These are phyloP conservation scores for Shiraia bambusicola DNA, from an alignment of 2,329 filamentous ascomycete species.

Conservation along the genomic window DNA sequence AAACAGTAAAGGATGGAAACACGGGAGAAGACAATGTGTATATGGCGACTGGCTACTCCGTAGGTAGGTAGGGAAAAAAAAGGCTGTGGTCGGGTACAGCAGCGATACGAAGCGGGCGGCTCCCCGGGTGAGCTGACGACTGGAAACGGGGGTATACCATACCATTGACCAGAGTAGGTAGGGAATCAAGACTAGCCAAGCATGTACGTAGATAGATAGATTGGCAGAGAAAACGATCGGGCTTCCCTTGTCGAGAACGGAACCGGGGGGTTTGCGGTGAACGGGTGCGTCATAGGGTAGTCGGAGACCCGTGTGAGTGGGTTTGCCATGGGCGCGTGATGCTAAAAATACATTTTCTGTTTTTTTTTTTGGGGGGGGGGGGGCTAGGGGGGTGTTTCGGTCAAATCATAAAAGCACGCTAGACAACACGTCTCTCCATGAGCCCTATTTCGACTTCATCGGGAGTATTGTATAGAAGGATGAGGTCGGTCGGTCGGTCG, in stretches of 20 bases:
- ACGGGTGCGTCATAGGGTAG: conserved; percentile 14
- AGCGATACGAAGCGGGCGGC: conserved; percentile 28
- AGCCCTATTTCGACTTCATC: conserved; percentile 23
- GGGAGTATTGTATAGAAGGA: conserved; percentile 3
- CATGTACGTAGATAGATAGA: conserved; percentile 4
- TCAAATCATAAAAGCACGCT: conserved; percentile 10
- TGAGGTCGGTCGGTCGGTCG: conserved; percentile 2
- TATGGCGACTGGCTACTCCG: too few relatives aligned
- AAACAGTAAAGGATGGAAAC: too few relatives aligned
- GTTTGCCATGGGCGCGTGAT: conserved; percentile 9
- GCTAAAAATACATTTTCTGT: conserved; percentile 24
- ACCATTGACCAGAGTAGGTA: too few relatives aligned
- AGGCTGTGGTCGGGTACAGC: conserved; percentile 6
- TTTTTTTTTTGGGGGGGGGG: conserved; percentile 2
- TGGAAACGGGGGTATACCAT: conserved; percentile 7
- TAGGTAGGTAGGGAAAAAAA: too few relatives aligned
- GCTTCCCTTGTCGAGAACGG: conserved; percentile 8
- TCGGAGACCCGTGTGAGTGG: conserved; percentile 2
- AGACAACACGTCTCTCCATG: conserved; percentile 11
- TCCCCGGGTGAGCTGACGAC: conserved; percentile 35
- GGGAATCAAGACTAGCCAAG: too few relatives aligned
- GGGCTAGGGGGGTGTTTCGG: conserved; percentile 13
- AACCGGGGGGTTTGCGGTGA: conserved; percentile 11
- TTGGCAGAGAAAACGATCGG: conserved; percentile 13
- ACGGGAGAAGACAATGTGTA: too few relatives aligned